Evolutionary conservation across 495 filamentous ascomycete species (phyloP).

Genomic region (Venustampulla echinocandica): DNA sequence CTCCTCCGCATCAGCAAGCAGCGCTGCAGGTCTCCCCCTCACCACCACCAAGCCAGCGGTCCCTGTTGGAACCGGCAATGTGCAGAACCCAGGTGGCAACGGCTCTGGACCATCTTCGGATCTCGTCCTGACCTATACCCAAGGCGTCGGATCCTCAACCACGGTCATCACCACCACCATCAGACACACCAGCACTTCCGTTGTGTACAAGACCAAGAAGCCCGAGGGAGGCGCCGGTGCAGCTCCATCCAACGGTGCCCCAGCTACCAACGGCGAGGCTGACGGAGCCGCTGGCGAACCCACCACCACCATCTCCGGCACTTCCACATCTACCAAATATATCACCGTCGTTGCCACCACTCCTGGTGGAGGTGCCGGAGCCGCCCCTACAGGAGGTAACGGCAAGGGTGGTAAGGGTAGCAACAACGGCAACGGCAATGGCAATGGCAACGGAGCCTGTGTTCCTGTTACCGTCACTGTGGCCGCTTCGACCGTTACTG

Average conservation of each 20-base stretch:
- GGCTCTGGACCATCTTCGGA: constrained; percentile 1
- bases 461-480: constrained; percentile 32
- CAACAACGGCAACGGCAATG: constrained; percentile 11
- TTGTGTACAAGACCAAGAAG: constrained; percentile 16
- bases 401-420: constrained; percentile 18
- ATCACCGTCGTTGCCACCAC: constrained; percentile 18
- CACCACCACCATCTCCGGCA: constrained; percentile 19
- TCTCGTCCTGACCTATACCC: constrained; percentile 25
- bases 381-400: constrained; percentile 7
- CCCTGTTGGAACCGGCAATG: constrained; percentile 1
- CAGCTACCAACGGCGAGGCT: too few species aligned
- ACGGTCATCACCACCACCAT: constrained; percentile 50
- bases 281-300: constrained; percentile 5
- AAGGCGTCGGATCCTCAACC: constrained; percentile 43
- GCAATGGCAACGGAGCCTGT: constrained; percentile 3
- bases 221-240: constrained; percentile 1
- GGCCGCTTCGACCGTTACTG: too few species aligned
- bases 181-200: constrained; percentile 33
- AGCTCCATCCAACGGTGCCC: not conserved
- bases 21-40: constrained; percentile 3
- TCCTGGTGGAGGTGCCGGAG: not conserved
- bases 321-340: constrained; percentile 23
- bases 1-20: constrained; percentile 7
- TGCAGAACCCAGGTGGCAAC: not conserved
- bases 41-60: too few species aligned